Evolutionary conservation across 192 early-diverging fungal species (phyloP).

Genomic region (Backusella tarrabulga): DNA sequence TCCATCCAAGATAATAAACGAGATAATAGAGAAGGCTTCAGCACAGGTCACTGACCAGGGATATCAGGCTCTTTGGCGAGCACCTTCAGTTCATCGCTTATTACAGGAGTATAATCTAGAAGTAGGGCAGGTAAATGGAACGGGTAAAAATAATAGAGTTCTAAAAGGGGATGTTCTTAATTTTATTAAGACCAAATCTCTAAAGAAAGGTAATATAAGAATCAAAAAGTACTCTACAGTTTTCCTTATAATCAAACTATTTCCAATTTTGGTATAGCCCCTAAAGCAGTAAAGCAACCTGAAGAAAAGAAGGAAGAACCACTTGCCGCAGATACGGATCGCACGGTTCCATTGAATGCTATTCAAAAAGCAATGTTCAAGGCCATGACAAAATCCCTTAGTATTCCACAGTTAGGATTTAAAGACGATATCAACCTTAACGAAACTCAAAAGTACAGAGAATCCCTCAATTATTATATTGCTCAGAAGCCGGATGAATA

Average conservation of each 20-base stretch:
- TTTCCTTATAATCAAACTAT: neutral
- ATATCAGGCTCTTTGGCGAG: slow-evolving; percentile 53
- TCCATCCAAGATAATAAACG: neutral
- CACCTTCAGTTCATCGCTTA: slow-evolving; percentile 88
- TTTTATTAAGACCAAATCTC: slow-evolving; percentile 32
- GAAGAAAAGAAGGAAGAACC: neutral
- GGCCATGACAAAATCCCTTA: slow-evolving; percentile 90
- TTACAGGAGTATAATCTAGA: slow-evolving; percentile 81
- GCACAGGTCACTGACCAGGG: neutral
- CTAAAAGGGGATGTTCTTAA: slow-evolving; percentile 87
- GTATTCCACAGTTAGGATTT: slow-evolving; percentile 94
- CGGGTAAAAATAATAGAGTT: slow-evolving; percentile 82
- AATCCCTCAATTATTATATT: slow-evolving; percentile 67
- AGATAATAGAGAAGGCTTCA: neutral
- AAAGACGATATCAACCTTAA: slow-evolving; percentile 87
- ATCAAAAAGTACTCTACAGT: neutral
- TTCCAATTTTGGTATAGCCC: neutral
- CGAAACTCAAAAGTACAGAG: slow-evolving; percentile 61
- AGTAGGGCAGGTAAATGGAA: slow-evolving; percentile 67
- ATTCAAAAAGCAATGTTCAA: slow-evolving; percentile 99
- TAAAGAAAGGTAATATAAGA: slow-evolving; percentile 11
- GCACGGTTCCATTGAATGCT: slow-evolving; percentile 62
- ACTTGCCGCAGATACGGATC: neutral
- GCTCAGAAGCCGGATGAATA: slow-evolving; percentile 42
- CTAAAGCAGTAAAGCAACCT: neutral